Evolutionary conservation across 140 eudicot genomes (phyloP), one percentile per base, ranked within the genome.

Genomic region (Anethum foeniculum): DNA sequence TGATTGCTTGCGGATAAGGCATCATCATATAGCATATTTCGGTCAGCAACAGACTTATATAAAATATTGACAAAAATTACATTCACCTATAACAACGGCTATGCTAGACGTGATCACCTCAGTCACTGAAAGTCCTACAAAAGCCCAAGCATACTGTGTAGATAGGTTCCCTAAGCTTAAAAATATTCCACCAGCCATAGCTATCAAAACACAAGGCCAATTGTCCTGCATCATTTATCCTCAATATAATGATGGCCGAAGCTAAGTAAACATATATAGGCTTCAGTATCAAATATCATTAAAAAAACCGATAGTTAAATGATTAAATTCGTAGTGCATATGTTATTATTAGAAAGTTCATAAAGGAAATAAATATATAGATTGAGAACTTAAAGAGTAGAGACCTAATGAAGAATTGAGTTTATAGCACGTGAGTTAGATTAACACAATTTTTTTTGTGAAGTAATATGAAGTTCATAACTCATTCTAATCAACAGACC

Each of bases 121-220:
- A 39, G 76, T 71, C 76, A 71, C 76, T 39, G 76, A 36, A 38
- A 71, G 76, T 71, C 76, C 76, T 34, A 36, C 76, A 8, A 71
- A 71, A 36, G 76, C 76, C 76, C 76, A 39, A 71, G 76, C 76
- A 71, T 71, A 36, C 14, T 71, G 76, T 71, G 76, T 34, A 71
- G 51, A 71, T 19, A 71, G 76, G 46, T 71, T 71, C 51, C 76
- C 76, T 23, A 36, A 15, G 76, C 76, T 71, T 34, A 71, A 27
- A 39, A 71, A 71, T 38, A 71, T 71, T 71, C 76, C 76, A 39
- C 76, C 76, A 18, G 76, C 76, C 49, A 71, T 34, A 38, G 47
- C 76, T 14, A 71, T 71, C 28, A 71, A 18, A 71, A 71, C 76
- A 38, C 76, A 36, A 19, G 48, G 76, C 51, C 49, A 71, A 71